Evolutionary conservation across 257 asterid genomes (phyloP).

Genomic region (Jaltomata sinuosa): DNA sequence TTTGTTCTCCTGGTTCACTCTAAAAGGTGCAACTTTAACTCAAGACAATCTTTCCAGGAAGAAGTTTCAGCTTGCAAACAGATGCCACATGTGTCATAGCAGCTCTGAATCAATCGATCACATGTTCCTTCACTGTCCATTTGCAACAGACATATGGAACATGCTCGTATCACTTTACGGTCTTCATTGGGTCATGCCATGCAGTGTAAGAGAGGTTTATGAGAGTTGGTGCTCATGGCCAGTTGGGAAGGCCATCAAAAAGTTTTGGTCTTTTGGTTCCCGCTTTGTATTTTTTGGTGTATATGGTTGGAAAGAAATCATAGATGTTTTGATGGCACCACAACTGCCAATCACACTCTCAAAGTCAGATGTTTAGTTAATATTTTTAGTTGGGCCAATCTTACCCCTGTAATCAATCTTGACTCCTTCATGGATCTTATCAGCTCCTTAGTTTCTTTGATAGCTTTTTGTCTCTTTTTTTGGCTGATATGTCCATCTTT

Average conservation of each 20-base stretch:
- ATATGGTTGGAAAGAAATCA: not conserved
- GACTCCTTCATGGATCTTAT: too few relatives aligned
- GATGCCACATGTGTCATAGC: not conserved
- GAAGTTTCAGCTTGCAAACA: not conserved
- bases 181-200: not conserved
- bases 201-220: not conserved
- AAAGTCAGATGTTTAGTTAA: too few relatives aligned
- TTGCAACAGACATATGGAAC: not conserved
- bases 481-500: too few relatives aligned
- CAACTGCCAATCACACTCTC: not conserved
- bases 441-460: not conserved
- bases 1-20: not conserved
- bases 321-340: not conserved
- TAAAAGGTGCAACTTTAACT: not conserved
- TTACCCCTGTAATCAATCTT: too few relatives aligned
- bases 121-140: not conserved
- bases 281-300: not conserved
- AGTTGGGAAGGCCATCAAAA: not conserved
- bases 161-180: not conserved
- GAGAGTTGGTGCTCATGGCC: not conserved
- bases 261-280: not conserved
- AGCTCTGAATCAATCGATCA: not conserved
- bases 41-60: not conserved
- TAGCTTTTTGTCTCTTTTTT: too few relatives aligned
- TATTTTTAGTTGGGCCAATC: too few relatives aligned